Conservation (phyloP, 345 rosid species). For the Arabis alpina region DNA sequence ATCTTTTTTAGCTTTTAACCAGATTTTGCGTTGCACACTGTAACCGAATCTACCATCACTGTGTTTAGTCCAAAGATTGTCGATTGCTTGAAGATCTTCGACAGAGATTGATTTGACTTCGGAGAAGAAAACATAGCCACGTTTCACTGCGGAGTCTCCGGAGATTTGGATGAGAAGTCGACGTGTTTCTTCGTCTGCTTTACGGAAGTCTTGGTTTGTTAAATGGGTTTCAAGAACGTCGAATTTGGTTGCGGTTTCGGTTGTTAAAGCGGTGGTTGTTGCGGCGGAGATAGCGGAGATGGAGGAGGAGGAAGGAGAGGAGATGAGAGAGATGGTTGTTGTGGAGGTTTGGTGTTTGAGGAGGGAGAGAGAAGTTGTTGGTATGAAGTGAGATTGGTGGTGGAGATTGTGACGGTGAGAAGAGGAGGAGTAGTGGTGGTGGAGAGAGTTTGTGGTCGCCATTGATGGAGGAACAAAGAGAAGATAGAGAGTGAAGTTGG, state of each 20-base stretch:
- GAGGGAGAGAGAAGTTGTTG: slow-evolving; percentile 52
- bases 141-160: slow-evolving; percentile 72
- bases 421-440: slow-evolving; percentile 32
- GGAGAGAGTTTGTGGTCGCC: slow-evolving; percentile 49
- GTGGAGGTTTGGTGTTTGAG: slow-evolving; percentile 45
- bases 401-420: slow-evolving; percentile 42
- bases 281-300: slow-evolving; percentile 36
- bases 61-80: slow-evolving; percentile 72
- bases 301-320: slow-evolving; percentile 41
- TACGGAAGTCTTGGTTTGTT: slow-evolving; percentile 62
- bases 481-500: slow-evolving; percentile 40
- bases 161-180: slow-evolving; percentile 77
- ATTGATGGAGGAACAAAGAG: slow-evolving; percentile 36
- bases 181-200: slow-evolving; percentile 93
- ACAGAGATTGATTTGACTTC: slow-evolving; percentile 75
- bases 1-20: slow-evolving; percentile 67
- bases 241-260: slow-evolving; percentile 54
- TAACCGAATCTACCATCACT: slow-evolving; percentile 79
- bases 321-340: slow-evolving; percentile 45
- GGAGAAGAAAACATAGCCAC: slow-evolving; percentile 97
- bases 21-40: slow-evolving; percentile 74
- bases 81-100: slow-evolving; percentile 68
- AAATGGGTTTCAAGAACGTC: slow-evolving; percentile 73
- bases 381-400: slow-evolving; percentile 40
- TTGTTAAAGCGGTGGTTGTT: slow-evolving; percentile 43